Evolutionary conservation across 2,329 filamentous ascomycete genomes (phyloP).

Genomic region (Xylaria sp.): DNA sequence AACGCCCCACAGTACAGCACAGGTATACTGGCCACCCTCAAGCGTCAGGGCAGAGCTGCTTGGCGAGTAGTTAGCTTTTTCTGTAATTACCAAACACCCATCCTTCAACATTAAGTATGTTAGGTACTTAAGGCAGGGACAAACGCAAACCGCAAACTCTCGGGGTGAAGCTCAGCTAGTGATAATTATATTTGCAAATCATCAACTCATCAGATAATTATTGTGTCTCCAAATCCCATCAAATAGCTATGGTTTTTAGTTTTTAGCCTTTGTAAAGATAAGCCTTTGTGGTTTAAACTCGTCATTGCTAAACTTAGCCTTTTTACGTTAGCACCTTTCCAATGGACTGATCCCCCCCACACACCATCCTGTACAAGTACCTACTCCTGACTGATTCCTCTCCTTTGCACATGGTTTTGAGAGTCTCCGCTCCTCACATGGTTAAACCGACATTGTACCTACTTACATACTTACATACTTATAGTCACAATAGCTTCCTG

Average conservation of each 20-base stretch:
- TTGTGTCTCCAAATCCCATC: too few species aligned
- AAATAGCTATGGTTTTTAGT: neutral
- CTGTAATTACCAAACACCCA: conserved; percentile 9
- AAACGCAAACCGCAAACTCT: too few species aligned
- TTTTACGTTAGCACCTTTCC: neutral
- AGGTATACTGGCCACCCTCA: neutral
- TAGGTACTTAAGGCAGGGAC: too few species aligned
- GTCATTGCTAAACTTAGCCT: conserved; percentile 9
- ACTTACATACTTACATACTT: conserved; percentile 1
- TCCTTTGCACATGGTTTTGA: conserved; percentile 23
- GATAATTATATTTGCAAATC: neutral
- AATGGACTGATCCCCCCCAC: conserved; percentile 19
- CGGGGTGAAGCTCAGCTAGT: neutral
- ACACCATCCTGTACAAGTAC: conserved; percentile 10
- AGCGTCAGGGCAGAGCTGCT: neutral
- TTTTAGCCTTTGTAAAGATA: neutral
- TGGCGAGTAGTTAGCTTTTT: neutral
- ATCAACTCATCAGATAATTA: neutral
- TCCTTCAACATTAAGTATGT: too few species aligned
- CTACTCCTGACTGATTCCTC: conserved; percentile 7
- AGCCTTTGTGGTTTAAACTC: neutral
- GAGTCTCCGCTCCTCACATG: conserved; percentile 27
- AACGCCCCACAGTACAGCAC: conserved; percentile 16
- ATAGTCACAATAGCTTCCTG: conserved; percentile 21
- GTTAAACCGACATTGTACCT: neutral